phyloP scores from a whole-genome alignment of 768 basidiomycete species.

The Psilocybe azurescens region DNA sequence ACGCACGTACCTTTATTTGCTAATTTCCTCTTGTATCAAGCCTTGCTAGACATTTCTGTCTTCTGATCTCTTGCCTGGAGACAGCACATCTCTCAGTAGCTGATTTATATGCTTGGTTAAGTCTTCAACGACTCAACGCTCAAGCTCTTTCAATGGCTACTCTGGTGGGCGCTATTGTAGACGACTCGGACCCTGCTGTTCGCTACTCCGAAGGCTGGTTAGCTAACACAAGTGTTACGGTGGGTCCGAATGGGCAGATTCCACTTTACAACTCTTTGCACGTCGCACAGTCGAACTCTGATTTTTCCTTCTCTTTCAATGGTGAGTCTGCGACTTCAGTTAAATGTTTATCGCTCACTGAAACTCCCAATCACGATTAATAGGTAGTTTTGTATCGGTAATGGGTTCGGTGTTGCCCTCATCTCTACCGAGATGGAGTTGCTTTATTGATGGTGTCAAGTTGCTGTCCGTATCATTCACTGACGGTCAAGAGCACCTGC shows the following conservation, averaged over 20 bases:
- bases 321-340: not conserved
- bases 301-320: constrained; percentile 1
- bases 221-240: not conserved
- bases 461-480: not conserved
- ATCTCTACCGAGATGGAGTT: not conserved
- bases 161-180: not conserved
- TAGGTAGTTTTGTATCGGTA: not conserved
- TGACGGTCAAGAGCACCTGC: not conserved
- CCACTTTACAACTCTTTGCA: not conserved
- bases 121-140: not conserved
- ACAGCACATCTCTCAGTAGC: too few relatives aligned
- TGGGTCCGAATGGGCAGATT: not conserved
- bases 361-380: not conserved
- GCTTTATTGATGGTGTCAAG: not conserved
- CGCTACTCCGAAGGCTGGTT: not conserved
- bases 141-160: not conserved
- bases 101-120: too few relatives aligned
- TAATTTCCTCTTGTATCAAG: too few relatives aligned
- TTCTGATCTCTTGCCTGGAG: too few relatives aligned
- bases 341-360: not conserved
- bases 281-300: not conserved
- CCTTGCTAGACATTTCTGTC: too few relatives aligned
- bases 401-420: not conserved
- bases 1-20: too few relatives aligned
- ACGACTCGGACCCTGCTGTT: not conserved